A percentile compares a stretch with the other conserved stretches of the same genome.
Evolutionary conservation across 2,329 filamentous ascomycete species (phyloP).

Genomic region (Epichloe festucae): DNA sequence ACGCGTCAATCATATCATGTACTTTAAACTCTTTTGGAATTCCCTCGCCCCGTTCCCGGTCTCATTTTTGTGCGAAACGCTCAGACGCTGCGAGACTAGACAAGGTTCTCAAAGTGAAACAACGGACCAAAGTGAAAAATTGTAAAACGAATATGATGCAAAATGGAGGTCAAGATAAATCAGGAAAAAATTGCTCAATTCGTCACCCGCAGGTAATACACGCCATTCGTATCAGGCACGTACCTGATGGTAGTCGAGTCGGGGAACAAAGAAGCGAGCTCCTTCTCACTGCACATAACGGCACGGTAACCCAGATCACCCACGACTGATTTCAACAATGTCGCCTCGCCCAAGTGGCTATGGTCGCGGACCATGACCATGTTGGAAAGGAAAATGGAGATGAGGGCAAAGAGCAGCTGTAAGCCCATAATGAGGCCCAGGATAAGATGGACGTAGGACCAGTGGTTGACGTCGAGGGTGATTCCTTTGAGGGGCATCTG

Average conservation of each 20-base stretch:
- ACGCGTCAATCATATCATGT: no score
- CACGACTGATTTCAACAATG: conserved; percentile 10
- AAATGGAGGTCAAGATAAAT: not conserved
- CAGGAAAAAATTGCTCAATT: not conserved
- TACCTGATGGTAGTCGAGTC: conserved; percentile 5
- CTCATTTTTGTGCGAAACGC: no score
- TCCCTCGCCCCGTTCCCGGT: no score
- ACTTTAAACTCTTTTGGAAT: no score
- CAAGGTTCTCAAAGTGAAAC: no score
- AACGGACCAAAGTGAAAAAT: no score
- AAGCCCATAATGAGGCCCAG: conserved; percentile 18
- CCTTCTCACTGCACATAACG: conserved; percentile 9
- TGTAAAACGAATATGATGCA: no score
- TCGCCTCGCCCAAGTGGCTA: conserved; percentile 11
- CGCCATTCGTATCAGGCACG: conserved; percentile 2
- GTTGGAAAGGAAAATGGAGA: conserved; percentile 13
- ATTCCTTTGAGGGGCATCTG: conserved; percentile 19
- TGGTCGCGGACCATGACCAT: conserved; percentile 15
- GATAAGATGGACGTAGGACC: conserved; percentile 20
- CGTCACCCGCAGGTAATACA: conserved; percentile 4
- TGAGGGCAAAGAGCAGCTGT: conserved; percentile 17
- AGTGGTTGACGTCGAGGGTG: conserved; percentile 19
- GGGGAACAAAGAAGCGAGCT: conserved; percentile 7
- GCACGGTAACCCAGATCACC: conserved; percentile 7
- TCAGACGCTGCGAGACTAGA: no score